phyloP scores from a whole-genome alignment of 192 early-diverging fungal genomes.

The Phlyctochytrium arcticum region DNA sequence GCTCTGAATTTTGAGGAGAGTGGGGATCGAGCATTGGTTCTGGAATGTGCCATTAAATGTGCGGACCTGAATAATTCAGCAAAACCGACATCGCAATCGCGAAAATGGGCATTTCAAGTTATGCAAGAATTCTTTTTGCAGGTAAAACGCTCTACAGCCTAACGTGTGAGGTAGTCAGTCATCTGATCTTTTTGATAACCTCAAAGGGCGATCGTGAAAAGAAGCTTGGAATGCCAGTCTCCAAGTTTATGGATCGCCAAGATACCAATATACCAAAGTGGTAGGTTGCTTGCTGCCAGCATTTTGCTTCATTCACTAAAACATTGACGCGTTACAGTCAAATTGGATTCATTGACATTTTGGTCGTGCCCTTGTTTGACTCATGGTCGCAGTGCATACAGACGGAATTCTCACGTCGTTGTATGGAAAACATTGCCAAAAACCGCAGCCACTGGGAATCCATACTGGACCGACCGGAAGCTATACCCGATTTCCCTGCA shows the following conservation, averaged over 20 bases:
- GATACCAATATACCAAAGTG: constrained; percentile 59
- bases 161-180: too few species aligned
- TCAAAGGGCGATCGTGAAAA: constrained; percentile 54
- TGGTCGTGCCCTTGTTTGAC: constrained; percentile 51
- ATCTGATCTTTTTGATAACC: too few species aligned
- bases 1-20: constrained; percentile 45
- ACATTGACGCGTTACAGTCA: constrained; percentile 28
- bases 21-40: constrained; percentile 37
- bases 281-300: constrained; percentile 11
- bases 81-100: constrained; percentile 38
- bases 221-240: constrained; percentile 48
- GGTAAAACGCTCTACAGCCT: too few species aligned
- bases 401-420: constrained; percentile 36
- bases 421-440: constrained; percentile 43
- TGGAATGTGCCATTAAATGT: constrained; percentile 60
- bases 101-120: constrained; percentile 45
- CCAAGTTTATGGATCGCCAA: constrained; percentile 58
- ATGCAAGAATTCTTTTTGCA: constrained; percentile 61
- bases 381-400: constrained; percentile 44
- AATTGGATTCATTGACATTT: constrained; percentile 57
- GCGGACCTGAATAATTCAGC: constrained; percentile 57
- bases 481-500: constrained; percentile 24
- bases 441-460: constrained; percentile 49
- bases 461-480: constrained; percentile 39
- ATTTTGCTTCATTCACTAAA: not conserved